Conservation (phyloP, 2,329 filamentous ascomycete species). For the Magnaporthales sp. region DNA sequence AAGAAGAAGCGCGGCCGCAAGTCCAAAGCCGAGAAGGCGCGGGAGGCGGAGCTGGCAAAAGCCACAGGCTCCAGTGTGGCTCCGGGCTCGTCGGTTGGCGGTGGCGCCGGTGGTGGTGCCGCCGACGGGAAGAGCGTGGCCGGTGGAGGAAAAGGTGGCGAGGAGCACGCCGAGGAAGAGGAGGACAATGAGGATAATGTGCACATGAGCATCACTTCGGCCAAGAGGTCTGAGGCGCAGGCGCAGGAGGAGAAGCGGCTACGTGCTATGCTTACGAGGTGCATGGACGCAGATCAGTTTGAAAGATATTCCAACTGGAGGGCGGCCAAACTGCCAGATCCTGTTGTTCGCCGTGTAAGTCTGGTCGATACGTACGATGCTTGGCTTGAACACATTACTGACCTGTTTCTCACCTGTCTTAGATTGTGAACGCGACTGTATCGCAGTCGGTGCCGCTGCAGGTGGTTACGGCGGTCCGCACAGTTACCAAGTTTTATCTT, state of each 20-base stretch:
- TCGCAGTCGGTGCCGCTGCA: slow-evolving; percentile 68
- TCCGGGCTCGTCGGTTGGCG: slow-evolving; percentile 29
- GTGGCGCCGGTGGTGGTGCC: slow-evolving; percentile 29
- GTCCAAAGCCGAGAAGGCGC: slow-evolving; percentile 45
- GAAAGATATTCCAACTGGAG: slow-evolving; percentile 64
- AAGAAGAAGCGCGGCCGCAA: slow-evolving; percentile 57
- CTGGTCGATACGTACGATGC: background rate
- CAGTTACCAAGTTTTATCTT: slow-evolving; percentile 68
- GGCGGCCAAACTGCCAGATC: slow-evolving; percentile 57
- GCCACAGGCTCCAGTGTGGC: slow-evolving; percentile 15
- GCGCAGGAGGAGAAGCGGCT: slow-evolving; percentile 56
- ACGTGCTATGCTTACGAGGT: slow-evolving; percentile 52
- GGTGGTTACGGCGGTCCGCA: slow-evolving; percentile 67
- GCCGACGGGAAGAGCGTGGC: slow-evolving; percentile 16
- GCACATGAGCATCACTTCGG: slow-evolving; percentile 20
- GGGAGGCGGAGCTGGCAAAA: slow-evolving; percentile 35
- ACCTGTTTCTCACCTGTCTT: background rate
- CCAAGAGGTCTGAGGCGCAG: slow-evolving; percentile 37
- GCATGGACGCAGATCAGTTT: slow-evolving; percentile 58
- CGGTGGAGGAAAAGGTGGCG: slow-evolving; percentile 34
- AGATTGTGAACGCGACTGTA: slow-evolving; percentile 73
- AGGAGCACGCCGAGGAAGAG: slow-evolving; percentile 50
- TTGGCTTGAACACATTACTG: background rate
- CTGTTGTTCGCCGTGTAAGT: slow-evolving; percentile 58
- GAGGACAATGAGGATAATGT: slow-evolving; percentile 27